Evolutionary conservation across 2,329 filamentous ascomycete species (phyloP), one percentile per base, ranked within the genome.

Genomic region (Hypocreales sp.): DNA sequence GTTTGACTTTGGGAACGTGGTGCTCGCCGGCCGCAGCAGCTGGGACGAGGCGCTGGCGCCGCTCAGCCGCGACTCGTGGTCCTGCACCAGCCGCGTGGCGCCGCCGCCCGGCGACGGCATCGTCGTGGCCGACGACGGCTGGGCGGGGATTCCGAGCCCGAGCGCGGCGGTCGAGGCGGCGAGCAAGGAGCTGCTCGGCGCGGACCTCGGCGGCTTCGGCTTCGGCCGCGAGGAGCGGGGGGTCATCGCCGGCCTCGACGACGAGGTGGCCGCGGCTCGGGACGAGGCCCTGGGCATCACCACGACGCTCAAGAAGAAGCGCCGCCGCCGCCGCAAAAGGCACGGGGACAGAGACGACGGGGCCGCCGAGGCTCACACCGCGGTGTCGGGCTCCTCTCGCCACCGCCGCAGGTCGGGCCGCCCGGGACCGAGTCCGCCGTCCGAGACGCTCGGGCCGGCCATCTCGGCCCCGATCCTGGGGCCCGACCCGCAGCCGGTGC

Each of bases 11-110:
- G 74, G 84, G 45, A 74, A 80, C 35, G 73, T 86, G 12, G 60
- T 67, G 17, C 64, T 92, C 23, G 63, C 72, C 27, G 64, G 68
- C 33, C 60, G 60, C 19, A 82, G 79, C 16, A 76, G 62, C 31
- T 92, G 82, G 82, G 78, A 90, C 32, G 76, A 84, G 17, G 82
- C 81, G 0, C 64, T 92, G n/a, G 69, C 72, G 21, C 78, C 79
- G 2, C 56, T 92, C 31, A 48, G 41, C 35, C 56, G 46, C 41
- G 59, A 48, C 35, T 55, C 39, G n/a, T 55, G 51, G 51, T 49
- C 46, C 15, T 42, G 42, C 24, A 48, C 42, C 33, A 48, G 42
- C 25, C 20, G 41, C 20, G 24, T 37, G 20, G 35, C 40, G 2
- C 34, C 42, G n/a, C 46, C 45, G n/a, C n/a, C n/a, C n/a, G n/a